phyloP scores from a whole-genome alignment of 108 stramenopile species.

The Discostella stelligeroides region DNA sequence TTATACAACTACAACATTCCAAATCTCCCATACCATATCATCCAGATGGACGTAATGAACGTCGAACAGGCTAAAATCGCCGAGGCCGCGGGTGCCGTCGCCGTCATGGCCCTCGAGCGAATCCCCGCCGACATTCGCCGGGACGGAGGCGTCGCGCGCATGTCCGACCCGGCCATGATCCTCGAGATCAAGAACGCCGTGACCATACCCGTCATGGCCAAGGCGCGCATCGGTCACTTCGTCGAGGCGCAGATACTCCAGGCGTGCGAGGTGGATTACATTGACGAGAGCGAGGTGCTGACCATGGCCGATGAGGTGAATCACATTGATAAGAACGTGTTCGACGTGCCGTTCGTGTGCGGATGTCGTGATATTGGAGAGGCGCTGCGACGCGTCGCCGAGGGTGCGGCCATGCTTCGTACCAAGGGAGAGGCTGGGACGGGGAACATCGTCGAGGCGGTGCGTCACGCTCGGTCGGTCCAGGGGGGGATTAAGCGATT shows the following conservation, averaged over 20 bases:
- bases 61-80: slow-evolving; percentile 96
- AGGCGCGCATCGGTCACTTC: slow-evolving; percentile 99
- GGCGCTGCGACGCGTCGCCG: slow-evolving; percentile 95
- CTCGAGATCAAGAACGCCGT: slow-evolving; percentile 98
- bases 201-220: slow-evolving; percentile 99
- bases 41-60: slow-evolving; percentile 95
- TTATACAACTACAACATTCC: no score
- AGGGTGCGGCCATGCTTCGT: slow-evolving; percentile 98
- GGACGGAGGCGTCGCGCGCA: slow-evolving; percentile 98
- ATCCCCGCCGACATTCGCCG: slow-evolving; percentile 99
- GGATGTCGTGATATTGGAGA: slow-evolving; percentile 99
- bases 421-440: slow-evolving; percentile 99
- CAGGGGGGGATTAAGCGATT: slow-evolving; percentile 87
- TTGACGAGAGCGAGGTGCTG: slow-evolving; percentile 98
- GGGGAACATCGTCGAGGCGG: slow-evolving; percentile 99
- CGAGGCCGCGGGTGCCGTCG: slow-evolving; percentile 98
- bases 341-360: slow-evolving; percentile 98
- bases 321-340: slow-evolving; percentile 98
- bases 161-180: slow-evolving; percentile 98
- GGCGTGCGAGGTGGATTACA: slow-evolving; percentile 98
- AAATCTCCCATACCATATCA: background rate
- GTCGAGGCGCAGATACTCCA: slow-evolving; percentile 99
- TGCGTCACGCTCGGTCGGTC: slow-evolving; percentile 94
- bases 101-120: slow-evolving; percentile 99
- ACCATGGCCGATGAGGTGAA: slow-evolving; percentile 99